Conservation (phyloP, 352 stramenopile genomes). For the Saprolegnia parasitica region DNA sequence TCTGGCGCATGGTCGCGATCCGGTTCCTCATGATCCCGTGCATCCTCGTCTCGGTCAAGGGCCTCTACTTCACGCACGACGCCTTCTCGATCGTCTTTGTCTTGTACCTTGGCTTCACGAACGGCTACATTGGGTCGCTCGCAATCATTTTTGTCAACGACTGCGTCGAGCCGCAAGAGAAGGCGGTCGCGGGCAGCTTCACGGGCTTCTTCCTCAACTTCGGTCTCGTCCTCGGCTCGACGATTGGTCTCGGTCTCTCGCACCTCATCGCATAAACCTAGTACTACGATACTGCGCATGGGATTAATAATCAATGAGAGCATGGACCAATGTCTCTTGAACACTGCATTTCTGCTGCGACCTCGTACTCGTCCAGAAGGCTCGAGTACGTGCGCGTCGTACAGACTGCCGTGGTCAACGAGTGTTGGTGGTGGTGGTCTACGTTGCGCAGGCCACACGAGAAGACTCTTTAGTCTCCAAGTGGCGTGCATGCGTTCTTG, state of each 20-base stretch:
- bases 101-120: slow-evolving; percentile 59
- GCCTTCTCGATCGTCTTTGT: slow-evolving; percentile 70
- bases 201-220: slow-evolving; percentile 85
- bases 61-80: slow-evolving; percentile 61
- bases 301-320: too few relatives aligned
- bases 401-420: too few relatives aligned
- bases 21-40: slow-evolving; percentile 62
- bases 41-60: slow-evolving; percentile 67
- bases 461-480: too few relatives aligned
- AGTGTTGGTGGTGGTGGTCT: too few relatives aligned
- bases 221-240: slow-evolving; percentile 73
- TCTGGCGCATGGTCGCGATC: slow-evolving; percentile 56
- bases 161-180: slow-evolving; percentile 62
- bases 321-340: too few relatives aligned
- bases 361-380: too few relatives aligned
- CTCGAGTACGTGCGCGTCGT: too few relatives aligned
- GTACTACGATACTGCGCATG: too few relatives aligned
- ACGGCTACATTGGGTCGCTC: slow-evolving; percentile 75
- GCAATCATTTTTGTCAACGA: slow-evolving; percentile 81
- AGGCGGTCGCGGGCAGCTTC: slow-evolving; percentile 67
- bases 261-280: slow-evolving; percentile 30
- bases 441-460: too few relatives aligned
- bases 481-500: too few relatives aligned
- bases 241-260: slow-evolving; percentile 55
- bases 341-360: too few relatives aligned